Conservation (phyloP, 768 basidiomycete genomes). For the Suillus hirtellus region DNA sequence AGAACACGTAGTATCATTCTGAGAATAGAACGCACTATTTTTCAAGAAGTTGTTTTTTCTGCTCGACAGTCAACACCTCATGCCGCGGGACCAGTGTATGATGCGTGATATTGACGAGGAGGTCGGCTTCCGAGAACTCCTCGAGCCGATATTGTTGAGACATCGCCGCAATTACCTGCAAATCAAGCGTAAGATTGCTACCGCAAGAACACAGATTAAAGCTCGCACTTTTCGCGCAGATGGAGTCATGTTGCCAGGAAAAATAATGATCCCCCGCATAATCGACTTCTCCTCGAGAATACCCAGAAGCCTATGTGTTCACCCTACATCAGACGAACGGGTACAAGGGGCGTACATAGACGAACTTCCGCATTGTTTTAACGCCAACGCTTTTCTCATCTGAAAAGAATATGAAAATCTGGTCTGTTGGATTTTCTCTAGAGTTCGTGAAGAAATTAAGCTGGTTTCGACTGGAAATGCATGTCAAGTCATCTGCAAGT, state of each 20-base stretch:
- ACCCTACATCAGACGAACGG: constrained; percentile 4
- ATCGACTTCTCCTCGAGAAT: constrained; percentile 93
- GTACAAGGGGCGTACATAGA: constrained; percentile 16
- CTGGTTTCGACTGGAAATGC: constrained; percentile 67
- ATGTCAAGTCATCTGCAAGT: constrained; percentile 6
- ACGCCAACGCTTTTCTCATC: constrained; percentile 95
- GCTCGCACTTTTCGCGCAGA: constrained; percentile 85
- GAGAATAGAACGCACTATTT: constrained; percentile 76
- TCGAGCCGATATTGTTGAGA: constrained; percentile 83
- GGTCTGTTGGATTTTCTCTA: constrained; percentile 61
- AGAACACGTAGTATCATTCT: constrained; percentile 12
- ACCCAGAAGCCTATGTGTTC: constrained; percentile 64
- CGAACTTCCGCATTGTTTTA: constrained; percentile 96
- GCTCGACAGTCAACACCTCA: constrained; percentile 79
- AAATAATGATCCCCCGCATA: constrained; percentile 90
- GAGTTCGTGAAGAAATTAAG: constrained; percentile 91
- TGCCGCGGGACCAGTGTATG: constrained; percentile 95
- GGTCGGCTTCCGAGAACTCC: constrained; percentile 94
- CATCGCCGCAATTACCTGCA: constrained; percentile 91
- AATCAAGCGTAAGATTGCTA: constrained; percentile 4
- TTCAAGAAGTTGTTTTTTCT: constrained; percentile 84
- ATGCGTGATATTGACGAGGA: constrained; percentile 96
- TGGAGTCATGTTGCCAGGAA: constrained; percentile 94
- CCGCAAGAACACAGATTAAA: neutral
- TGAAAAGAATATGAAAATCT: constrained; percentile 95